Evolutionary conservation across 306 rosid genomes (phyloP).

Genomic region (Vigna angularis): DNA sequence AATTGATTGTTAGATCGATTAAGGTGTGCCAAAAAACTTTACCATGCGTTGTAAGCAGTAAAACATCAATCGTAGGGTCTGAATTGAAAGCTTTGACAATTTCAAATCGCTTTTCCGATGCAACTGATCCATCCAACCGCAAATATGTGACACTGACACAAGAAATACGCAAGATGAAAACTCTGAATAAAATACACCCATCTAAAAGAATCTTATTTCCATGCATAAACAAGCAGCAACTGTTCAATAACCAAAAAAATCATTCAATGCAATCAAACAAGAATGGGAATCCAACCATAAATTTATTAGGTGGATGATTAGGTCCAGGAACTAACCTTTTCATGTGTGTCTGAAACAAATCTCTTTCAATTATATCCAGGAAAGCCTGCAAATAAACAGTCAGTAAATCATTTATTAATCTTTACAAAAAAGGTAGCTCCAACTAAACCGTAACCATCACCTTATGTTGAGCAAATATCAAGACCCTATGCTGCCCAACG

Average conservation of each 20-base stretch:
- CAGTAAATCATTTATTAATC: slow-evolving; percentile 24
- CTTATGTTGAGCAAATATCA: slow-evolving; percentile 97
- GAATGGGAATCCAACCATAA: slow-evolving; percentile 28
- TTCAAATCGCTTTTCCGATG: slow-evolving; percentile 86
- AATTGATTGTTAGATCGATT: neutral
- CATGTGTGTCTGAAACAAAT: slow-evolving; percentile 87
- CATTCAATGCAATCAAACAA: slow-evolving; percentile 23
- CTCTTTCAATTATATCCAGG: slow-evolving; percentile 92
- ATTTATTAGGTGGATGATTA: slow-evolving; percentile 25
- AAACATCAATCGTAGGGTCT: slow-evolving; percentile 94
- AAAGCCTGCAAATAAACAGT: slow-evolving; percentile 76
- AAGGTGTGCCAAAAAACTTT: slow-evolving; percentile 3
- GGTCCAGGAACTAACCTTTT: slow-evolving; percentile 68
- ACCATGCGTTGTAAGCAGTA: slow-evolving; percentile 97
- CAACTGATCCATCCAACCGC: slow-evolving; percentile 97
- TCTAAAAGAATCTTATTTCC: slow-evolving; percentile 27
- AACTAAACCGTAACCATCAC: slow-evolving; percentile 49
- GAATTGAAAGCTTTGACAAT: slow-evolving; percentile 96
- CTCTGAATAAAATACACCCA: slow-evolving; percentile 15
- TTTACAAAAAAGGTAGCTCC: slow-evolving; percentile 35
- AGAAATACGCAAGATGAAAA: slow-evolving; percentile 1
- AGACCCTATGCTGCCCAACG: slow-evolving; percentile 94
- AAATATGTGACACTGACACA: slow-evolving; percentile 75
- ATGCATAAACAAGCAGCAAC: slow-evolving; percentile 2
- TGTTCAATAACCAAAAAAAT: slow-evolving; percentile 18